Percentiles rank a stretch among this genome's conserved stretches.
Conservation (phyloP, 768 basidiomycete species). For the Rubroboletus pulcherrimus region DNA sequence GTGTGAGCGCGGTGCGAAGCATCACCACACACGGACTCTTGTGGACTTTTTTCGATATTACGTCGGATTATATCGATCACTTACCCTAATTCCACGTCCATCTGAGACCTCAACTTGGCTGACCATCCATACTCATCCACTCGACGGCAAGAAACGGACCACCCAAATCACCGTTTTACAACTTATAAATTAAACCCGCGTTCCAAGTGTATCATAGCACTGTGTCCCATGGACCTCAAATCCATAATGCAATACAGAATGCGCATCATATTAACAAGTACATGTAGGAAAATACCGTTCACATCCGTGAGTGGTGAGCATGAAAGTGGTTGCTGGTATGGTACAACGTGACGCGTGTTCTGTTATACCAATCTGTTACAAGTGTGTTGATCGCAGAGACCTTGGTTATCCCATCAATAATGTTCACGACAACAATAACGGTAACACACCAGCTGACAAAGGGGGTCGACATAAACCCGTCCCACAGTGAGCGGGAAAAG, state of each 20-base stretch:
- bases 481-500: conserved; percentile 1
- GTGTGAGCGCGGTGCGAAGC: conserved; percentile 88
- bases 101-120: not conserved
- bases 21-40: conserved; percentile 91
- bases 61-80: conserved; percentile 67
- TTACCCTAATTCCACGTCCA: conserved; percentile 35
- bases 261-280: conserved; percentile 3
- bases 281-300: not conserved
- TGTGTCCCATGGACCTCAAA: conserved; percentile 7
- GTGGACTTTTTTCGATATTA: conserved; percentile 91
- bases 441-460: conserved; percentile 18
- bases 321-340: not conserved
- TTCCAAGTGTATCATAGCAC: conserved; percentile 26
- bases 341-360: conserved; percentile 3
- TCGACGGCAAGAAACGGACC: conserved; percentile 3
- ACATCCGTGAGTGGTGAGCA: not conserved
- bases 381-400: conserved; percentile 10
- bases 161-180: conserved; percentile 4
- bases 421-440: not conserved
- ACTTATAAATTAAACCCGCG: conserved; percentile 16
- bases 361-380: conserved; percentile 5
- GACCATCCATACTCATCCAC: conserved; percentile 11
- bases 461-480: conserved; percentile 4
- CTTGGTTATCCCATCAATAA: conserved; percentile 9
- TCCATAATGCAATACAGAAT: conserved; percentile 8